Base-by-base conservation (phyloP, 176 grass and related monocot genomes). In the Carex kokanica region DNA sequence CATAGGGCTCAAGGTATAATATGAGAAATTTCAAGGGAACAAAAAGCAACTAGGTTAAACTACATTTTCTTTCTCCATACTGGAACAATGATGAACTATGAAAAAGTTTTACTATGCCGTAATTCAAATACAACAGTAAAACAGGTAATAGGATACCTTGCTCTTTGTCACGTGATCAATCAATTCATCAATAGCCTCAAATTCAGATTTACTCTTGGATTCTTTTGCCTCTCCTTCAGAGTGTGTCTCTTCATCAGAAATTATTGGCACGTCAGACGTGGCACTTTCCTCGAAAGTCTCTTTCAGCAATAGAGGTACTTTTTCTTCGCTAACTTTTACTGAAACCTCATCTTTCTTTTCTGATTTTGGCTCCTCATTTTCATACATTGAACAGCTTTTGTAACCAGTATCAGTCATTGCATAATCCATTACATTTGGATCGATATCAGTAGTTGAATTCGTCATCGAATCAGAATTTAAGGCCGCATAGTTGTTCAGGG, bases 141-240 rank as follows among this genome's bases (percentile, higher is more conserved):
- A 25, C n/a, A 16, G 38, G 38, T 51, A 49, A 74, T 59, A 57
- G 8, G 23, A 8, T 83, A 92, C 90, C 90, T 92, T 92, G 81
- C 77, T 85, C 79, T 65, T 85, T 86, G 58, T 78, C 51, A 84
- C 64, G 60, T 89, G 56, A 85, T 57, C 64, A 62, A 92, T 82
- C 11, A 79, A 79, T 52, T 87, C 85, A 74, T 92, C 85, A 36
- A 87, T 61, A 53, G 59, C 66, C 56, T 87, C 79, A 75, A 32
- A 82, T 27, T 63, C 38, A 82, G 61, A 49, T 18, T 67, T 67
- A 51, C 21, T 59, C 43, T 82, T 65, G 24, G 12, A 52, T 67
- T 67, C 61, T 49, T 49, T 51, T 17, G 4, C 61, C 36, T 67
- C 60, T 68, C 45, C 72, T 54, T 25, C 15, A 55, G 49, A 31